Evolutionary conservation across 2,329 filamentous ascomycete genomes (phyloP).

Genomic region (Xylariaceae sp.): DNA sequence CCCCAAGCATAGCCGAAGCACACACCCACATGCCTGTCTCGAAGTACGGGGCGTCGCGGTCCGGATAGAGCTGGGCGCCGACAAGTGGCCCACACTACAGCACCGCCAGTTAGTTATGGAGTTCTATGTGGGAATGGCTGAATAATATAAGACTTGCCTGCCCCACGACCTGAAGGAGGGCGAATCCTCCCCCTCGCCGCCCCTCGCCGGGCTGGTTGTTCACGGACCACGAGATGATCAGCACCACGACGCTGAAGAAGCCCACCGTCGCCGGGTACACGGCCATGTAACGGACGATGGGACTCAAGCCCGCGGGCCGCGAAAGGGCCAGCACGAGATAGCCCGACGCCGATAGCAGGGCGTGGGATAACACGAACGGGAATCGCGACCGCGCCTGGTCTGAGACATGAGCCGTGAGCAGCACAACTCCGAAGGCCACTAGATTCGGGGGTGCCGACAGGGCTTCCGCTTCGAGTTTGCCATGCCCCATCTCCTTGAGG

Average conservation of each 20-base stretch:
- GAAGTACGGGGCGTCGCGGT: constrained; percentile 56
- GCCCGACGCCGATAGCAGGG: constrained; percentile 58
- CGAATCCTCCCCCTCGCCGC: constrained; percentile 70
- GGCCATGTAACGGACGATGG: constrained; percentile 60
- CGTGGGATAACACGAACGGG: constrained; percentile 62
- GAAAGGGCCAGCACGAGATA: constrained; percentile 57
- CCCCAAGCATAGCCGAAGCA: constrained; percentile 55
- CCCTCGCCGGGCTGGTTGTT: constrained; percentile 73
- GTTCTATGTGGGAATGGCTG: no score
- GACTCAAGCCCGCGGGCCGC: constrained; percentile 38
- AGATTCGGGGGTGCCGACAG: constrained; percentile 80
- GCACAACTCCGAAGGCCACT: constrained; percentile 64
- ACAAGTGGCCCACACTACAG: constrained; percentile 59
- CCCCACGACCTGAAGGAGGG: constrained; percentile 73
- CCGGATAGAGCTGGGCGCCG: constrained; percentile 62
- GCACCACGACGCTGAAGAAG: constrained; percentile 78
- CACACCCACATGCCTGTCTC: constrained; percentile 58
- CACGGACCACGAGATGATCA: constrained; percentile 82
- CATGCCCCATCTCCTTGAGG: constrained; percentile 69
- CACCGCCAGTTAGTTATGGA: not conserved
- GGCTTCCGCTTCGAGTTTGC: constrained; percentile 62
- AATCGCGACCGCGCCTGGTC: constrained; percentile 61
- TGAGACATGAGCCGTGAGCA: constrained; percentile 66
- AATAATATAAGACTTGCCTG: constrained; percentile 44
- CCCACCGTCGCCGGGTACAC: constrained; percentile 74